phyloP scores from a whole-genome alignment of 2,329 filamentous ascomycete genomes.

The Pseudopithomyces chartarum region DNA sequence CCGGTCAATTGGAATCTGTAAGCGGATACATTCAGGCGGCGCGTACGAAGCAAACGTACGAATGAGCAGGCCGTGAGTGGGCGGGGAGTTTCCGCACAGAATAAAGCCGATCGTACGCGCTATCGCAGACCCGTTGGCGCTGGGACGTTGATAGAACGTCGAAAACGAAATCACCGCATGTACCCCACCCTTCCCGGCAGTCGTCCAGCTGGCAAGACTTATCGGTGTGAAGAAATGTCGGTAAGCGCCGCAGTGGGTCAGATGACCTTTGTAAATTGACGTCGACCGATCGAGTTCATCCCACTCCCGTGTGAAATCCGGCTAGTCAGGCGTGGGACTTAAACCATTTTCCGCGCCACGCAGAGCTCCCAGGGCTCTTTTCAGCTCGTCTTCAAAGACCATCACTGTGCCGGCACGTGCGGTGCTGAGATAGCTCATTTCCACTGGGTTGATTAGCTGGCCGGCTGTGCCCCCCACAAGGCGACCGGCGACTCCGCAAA shows the following conservation, averaged over 20 bases:
- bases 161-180: not conserved
- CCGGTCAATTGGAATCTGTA: no score
- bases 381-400: constrained; percentile 73
- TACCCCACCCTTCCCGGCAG: constrained; percentile 5
- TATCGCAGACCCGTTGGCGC: not conserved
- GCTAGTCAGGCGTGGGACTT: constrained; percentile 25
- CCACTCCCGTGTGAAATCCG: constrained; percentile 5
- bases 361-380: constrained; percentile 75
- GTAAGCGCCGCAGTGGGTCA: constrained; percentile 6
- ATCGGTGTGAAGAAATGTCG: constrained; percentile 9
- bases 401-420: constrained; percentile 89
- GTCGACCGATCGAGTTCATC: constrained; percentile 10
- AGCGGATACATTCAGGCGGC: not conserved
- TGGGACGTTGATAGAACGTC: not conserved
- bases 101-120: not conserved
- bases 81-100: not conserved
- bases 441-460: constrained; percentile 55
- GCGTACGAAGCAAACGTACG: not conserved
- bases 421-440: constrained; percentile 90
- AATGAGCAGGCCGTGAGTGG: not conserved
- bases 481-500: constrained; percentile 87
- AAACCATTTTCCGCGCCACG: constrained; percentile 44
- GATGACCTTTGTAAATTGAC: constrained; percentile 5
- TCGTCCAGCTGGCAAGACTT: not conserved
- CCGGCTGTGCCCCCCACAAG: constrained; percentile 71